These are phyloP conservation scores for Fusarium subtropicale DNA, from an alignment of 2,329 filamentous ascomycete genomes.

Conservation along the genomic window DNA sequence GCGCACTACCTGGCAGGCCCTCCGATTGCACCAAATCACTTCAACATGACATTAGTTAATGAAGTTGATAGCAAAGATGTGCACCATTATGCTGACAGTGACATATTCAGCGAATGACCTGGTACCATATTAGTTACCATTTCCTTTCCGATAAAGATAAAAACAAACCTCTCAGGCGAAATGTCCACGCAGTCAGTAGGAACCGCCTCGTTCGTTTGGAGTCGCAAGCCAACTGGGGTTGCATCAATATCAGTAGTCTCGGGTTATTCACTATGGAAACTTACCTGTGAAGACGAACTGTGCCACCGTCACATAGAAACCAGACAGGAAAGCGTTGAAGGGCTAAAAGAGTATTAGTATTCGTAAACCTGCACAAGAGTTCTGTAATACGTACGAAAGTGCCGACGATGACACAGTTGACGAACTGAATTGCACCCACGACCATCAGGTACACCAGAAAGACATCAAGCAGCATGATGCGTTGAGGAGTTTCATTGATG, in stretches of 20 bases:
- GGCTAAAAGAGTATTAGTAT: slow-evolving; percentile 68
- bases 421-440: slow-evolving; percentile 90
- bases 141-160: not conserved
- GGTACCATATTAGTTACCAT: slow-evolving; percentile 36
- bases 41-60: slow-evolving; percentile 78
- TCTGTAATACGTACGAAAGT: slow-evolving; percentile 80
- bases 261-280: slow-evolving; percentile 42
- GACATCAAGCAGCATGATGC: slow-evolving; percentile 89
- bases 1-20: slow-evolving; percentile 35
- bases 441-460: slow-evolving; percentile 90
- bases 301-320: slow-evolving; percentile 93
- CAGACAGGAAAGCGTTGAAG: slow-evolving; percentile 98
- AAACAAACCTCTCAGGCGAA: slow-evolving; percentile 78
- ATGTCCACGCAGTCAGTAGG: slow-evolving; percentile 80
- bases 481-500: slow-evolving; percentile 82
- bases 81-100: slow-evolving; percentile 92
- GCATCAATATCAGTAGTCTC: slow-evolving; percentile 20
- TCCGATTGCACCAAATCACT: slow-evolving; percentile 6
- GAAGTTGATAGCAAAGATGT: slow-evolving; percentile 99
- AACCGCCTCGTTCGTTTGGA: slow-evolving; percentile 90
- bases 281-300: slow-evolving; percentile 95
- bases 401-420: slow-evolving; percentile 90
- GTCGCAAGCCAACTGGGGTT: slow-evolving; percentile 75
- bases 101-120: slow-evolving; percentile 97
- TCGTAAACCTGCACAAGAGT: no score